Evolutionary conservation across 1,284 basidiomycete species (phyloP).

Genomic region (Marasmius fiardii): DNA sequence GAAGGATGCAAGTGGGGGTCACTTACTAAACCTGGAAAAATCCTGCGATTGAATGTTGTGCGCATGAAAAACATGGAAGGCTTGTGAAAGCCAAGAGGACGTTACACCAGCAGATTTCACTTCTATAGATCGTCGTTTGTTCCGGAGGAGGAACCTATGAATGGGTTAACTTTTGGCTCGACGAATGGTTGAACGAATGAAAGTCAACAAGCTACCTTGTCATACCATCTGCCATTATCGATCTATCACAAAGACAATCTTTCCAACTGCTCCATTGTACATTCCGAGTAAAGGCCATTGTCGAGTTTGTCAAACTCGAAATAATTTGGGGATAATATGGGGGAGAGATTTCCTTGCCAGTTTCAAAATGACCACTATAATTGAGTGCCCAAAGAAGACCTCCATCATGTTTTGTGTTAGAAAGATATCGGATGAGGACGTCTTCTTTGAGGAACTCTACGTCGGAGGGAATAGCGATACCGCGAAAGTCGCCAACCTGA

Average conservation of each 20-base stretch:
- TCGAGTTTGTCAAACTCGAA: too few relatives aligned
- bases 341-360: background rate
- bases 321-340: too few relatives aligned
- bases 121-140: too few relatives aligned
- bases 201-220: too few relatives aligned
- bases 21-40: too few relatives aligned
- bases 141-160: background rate
- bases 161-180: too few relatives aligned
- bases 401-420: background rate
- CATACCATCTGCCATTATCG: too few relatives aligned
- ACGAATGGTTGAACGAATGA: background rate
- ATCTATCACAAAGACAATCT: too few relatives aligned
- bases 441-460: background rate
- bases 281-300: too few relatives aligned
- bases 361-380: background rate
- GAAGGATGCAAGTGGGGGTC: too few relatives aligned
- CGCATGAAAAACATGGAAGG: background rate
- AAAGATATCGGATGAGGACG: background rate
- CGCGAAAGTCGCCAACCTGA: background rate
- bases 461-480: background rate
- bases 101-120: background rate
- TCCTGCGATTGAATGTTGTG: too few relatives aligned
- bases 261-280: too few relatives aligned
- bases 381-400: background rate
- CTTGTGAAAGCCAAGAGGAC: background rate